Evolutionary conservation across 1,284 basidiomycete genomes (phyloP), one percentile per base, ranked within the genome.

Genomic region (Cryptococcus sp.): DNA sequence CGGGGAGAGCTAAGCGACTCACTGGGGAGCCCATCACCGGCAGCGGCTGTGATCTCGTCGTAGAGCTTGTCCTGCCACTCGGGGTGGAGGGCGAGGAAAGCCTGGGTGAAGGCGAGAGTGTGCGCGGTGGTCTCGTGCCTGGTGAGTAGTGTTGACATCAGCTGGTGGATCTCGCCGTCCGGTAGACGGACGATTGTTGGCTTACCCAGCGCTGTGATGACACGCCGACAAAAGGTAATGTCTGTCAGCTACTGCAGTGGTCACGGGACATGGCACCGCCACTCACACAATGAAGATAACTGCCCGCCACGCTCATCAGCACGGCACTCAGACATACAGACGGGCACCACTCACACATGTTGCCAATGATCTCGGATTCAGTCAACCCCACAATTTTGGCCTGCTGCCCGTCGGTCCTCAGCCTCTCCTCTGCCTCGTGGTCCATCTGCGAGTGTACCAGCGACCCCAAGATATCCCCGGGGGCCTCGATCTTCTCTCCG

Each of bases 51-150:
- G 61, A 86, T 81, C 48, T 85, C 81, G 40, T 83, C 66, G 61
- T 81, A 82, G 9, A 87, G 69, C 56, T 77, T 81, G 54, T 85
- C 83, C 68, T 88, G 86, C 62, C 83, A 81, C 0, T 85, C 82
- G 2, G 80, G 84, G 66, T 87, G 79, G 18, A 82, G 63, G 0
- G 81, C 80, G 2, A 83, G 72, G 37, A 80, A 70, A 11, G 80
- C 84, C 52, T 87, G 79, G 2, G 82, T 73, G 57, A 83, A 86
- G 47, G 80, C 82, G 1, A 87, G 69, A 0, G 84, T 83, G 66
- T 84, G 80, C 0, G 81, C 81, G 3, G 80, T 78, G 0, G 82
- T 83, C 77, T 82, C 78, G 50, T 69, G 68, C 11, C 71, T 68
- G 9, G 69, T 69, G 23, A 62, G 60, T 24, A 20, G 16, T 21